phyloP scores from a whole-genome alignment of 495 filamentous ascomycete genomes.

The Alectoria sarmentosa region DNA sequence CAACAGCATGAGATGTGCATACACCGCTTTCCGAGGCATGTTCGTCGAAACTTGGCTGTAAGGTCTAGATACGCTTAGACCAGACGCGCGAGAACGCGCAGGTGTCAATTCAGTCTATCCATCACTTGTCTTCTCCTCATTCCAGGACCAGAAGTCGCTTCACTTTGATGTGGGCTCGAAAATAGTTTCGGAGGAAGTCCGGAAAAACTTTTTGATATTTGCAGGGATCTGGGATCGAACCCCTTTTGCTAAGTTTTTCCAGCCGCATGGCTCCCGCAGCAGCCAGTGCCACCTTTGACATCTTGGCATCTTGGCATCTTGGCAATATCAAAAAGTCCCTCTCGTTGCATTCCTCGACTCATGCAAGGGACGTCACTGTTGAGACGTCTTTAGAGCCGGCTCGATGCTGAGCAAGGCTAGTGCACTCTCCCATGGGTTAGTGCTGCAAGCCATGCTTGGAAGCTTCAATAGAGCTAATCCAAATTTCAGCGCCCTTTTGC shows the following conservation, averaged over 20 bases:
- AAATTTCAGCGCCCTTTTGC: constrained; percentile 12
- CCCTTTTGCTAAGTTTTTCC: background rate
- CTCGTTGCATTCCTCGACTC: background rate
- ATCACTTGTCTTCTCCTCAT: background rate
- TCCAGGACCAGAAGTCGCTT: background rate
- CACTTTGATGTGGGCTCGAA: background rate
- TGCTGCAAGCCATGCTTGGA: background rate
- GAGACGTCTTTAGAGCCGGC: background rate
- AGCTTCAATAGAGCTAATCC: constrained; percentile 9
- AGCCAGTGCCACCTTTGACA: no score
- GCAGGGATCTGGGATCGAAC: no score
- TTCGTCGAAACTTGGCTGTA: background rate
- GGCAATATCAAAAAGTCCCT: background rate
- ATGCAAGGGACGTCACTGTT: constrained; percentile 11
- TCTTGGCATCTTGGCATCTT: background rate
- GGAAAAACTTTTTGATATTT: constrained; percentile 1
- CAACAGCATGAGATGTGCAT: constrained; percentile 9
- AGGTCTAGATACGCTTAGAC: background rate
- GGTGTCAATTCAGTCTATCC: background rate
- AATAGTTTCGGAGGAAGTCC: background rate
- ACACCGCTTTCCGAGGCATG: constrained; percentile 52
- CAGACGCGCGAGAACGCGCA: background rate
- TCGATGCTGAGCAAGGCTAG: constrained; percentile 20
- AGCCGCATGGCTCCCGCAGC: background rate
- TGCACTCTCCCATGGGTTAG: constrained; percentile 19